Evolutionary conservation across 441 rosid species (phyloP).

Genomic region (Arabidopsis hybrid): DNA sequence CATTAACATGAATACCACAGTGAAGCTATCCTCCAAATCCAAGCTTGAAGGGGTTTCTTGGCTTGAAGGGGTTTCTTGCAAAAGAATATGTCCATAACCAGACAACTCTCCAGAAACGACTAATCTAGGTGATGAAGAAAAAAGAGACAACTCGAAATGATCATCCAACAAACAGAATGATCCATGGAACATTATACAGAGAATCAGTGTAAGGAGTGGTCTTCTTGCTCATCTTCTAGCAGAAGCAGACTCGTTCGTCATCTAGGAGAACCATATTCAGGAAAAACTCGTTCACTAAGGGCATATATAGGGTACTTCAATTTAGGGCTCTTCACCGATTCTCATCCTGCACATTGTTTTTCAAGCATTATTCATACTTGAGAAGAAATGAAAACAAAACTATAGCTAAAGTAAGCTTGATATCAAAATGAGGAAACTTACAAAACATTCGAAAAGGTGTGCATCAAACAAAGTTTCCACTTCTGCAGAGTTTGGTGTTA

Average conservation of each 20-base stretch:
- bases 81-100: neutral
- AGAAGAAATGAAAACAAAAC: constrained; percentile 2
- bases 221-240: neutral
- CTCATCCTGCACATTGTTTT: neutral
- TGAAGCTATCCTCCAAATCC: neutral
- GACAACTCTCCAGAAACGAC: neutral
- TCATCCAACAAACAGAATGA: neutral
- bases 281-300: neutral
- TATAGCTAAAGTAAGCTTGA: neutral
- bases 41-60: too few species aligned
- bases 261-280: neutral
- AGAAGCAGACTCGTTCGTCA: neutral
- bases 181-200: neutral
- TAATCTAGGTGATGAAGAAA: neutral
- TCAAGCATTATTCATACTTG: neutral
- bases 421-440: constrained; percentile 52
- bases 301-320: neutral
- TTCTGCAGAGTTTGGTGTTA: constrained; percentile 56
- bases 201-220: neutral
- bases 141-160: neutral
- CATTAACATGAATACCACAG: neutral
- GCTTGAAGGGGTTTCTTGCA: neutral
- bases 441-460: constrained; percentile 72
- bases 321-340: neutral
- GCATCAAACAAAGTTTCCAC: constrained; percentile 68